Evolutionary conservation across 306 rosid genomes (phyloP).

Genomic region (Dalbergia cochinchinensis): DNA sequence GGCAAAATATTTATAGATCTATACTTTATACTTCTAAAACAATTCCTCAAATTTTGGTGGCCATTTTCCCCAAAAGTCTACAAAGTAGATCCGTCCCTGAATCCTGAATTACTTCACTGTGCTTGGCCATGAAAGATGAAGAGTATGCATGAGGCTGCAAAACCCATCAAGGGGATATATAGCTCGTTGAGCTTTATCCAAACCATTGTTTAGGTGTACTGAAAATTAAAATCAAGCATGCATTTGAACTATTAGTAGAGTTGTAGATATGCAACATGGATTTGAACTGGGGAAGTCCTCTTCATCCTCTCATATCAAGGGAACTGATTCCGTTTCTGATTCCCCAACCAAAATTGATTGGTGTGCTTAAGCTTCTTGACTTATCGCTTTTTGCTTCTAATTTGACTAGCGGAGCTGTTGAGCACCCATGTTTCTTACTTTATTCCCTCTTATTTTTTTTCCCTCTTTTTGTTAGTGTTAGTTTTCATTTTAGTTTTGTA

Average conservation of each 20-base stretch:
- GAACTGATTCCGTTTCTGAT: slow-evolving; percentile 14
- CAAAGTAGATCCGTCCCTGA: too few relatives aligned
- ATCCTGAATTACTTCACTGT: not conserved
- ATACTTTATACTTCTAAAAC: too few relatives aligned
- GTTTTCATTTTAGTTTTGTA: slow-evolving; percentile 8
- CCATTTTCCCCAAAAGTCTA: too few relatives aligned
- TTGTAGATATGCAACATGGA: slow-evolving; percentile 23
- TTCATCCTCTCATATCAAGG: slow-evolving; percentile 1
- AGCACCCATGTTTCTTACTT: not conserved
- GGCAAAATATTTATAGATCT: too few relatives aligned
- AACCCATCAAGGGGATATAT: not conserved
- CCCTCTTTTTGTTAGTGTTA: not conserved
- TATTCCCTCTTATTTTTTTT: not conserved
- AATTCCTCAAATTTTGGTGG: too few relatives aligned
- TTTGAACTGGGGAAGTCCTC: not conserved
- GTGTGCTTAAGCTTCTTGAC: not conserved
- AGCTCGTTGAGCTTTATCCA: slow-evolving; percentile 23
- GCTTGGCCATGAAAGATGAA: slow-evolving; percentile 7
- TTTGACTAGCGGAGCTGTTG: not conserved
- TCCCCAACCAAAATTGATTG: not conserved
- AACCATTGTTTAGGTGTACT: not conserved
- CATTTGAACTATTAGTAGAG: not conserved
- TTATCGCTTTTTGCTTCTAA: not conserved
- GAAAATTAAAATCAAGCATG: slow-evolving; percentile 1
- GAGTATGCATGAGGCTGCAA: not conserved